Base-by-base conservation (phyloP, 1,284 basidiomycete genomes). In the Ceratobasidium sp. region DNA sequence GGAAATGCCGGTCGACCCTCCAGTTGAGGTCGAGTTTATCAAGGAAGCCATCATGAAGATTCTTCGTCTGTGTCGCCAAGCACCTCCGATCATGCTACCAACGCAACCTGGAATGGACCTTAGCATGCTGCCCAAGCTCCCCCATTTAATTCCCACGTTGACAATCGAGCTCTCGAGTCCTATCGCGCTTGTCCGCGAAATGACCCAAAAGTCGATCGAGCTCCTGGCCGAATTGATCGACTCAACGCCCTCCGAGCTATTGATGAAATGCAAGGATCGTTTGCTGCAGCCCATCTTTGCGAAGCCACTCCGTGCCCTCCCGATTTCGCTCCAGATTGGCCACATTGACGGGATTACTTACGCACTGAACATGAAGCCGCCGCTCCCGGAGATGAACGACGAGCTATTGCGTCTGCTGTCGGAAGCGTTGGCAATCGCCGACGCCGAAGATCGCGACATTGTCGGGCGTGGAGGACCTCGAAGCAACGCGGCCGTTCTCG, bases 271-370 rank as follows among this genome's bases (percentile, higher is more conserved):
- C 80, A 92, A 95, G 66, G 94, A 96, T 77, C 92, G 96, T 17
- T 91, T 99, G 82, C 87, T 99, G 66, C 90, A 90, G 22, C 92
- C 93, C 0, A 97, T 99, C 81, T 99, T 95, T 85, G 95, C 94
- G 34, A 99, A 99, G 83, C 98, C 98, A 22, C 88, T 99, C n/a
- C 89, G 98, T 75, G 98, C 98, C 0, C 88, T 99, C 22, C 96
- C 97, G 0, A 97, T 99, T 82, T 89, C 94, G 17, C 95, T 97
- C 83, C 98, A 99, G 84, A 98, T 99, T 76, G 98, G 97, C 43
- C 96, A 99, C 89, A 97, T 99, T 76, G 98, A 99, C 82, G 96
- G 96, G 13, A 91, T 99, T 78, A 94, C 97, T 22, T 99, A 97
- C 83, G 95, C 95, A 82, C 89, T 97, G 77, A 92, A 90, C 80